phyloP scores from a whole-genome alignment of 2,329 filamentous ascomycete genomes.

The Thyridium curvatum region DNA sequence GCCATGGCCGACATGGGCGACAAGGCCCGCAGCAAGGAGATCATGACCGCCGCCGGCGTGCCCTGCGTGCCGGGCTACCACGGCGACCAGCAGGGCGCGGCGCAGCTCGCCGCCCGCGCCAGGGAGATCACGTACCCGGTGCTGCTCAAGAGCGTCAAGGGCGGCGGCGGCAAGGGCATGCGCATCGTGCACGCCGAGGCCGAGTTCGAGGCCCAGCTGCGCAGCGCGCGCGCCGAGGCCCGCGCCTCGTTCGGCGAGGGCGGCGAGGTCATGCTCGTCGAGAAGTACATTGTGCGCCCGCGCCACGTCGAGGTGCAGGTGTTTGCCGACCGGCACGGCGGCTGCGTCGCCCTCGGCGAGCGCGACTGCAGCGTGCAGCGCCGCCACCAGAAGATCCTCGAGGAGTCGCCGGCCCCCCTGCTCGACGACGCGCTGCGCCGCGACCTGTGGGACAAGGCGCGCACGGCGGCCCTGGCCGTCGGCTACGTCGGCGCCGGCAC shows the following conservation, averaged over 20 bases:
- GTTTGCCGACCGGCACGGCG: constrained; percentile 75
- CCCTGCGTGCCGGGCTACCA: constrained; percentile 97
- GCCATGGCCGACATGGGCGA: constrained; percentile 89
- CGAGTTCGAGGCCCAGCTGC: constrained; percentile 66
- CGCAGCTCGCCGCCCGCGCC: constrained; percentile 59
- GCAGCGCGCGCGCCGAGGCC: constrained; percentile 69
- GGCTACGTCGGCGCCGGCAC: constrained; percentile 87
- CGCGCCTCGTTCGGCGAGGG: constrained; percentile 74
- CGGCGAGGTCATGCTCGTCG: constrained; percentile 75
- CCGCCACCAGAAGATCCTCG: constrained; percentile 84
- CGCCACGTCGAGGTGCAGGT: constrained; percentile 88
- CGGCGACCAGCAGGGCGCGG: constrained; percentile 69
- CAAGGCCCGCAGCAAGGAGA: constrained; percentile 84
- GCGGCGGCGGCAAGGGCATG: constrained; percentile 81
- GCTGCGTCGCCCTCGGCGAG: constrained; percentile 79
- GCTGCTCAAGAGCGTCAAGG: constrained; percentile 72
- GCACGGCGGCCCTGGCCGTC: constrained; percentile 64
- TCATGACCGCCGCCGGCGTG: constrained; percentile 92
- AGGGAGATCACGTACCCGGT: constrained; percentile 64
- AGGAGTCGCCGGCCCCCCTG: constrained; percentile 77
- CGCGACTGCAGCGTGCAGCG: constrained; percentile 84
- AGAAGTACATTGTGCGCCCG: constrained; percentile 73
- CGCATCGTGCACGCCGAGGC: constrained; percentile 62
- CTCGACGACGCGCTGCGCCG: constrained; percentile 50
- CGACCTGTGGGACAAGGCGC: constrained; percentile 60